Evolutionary conservation across 768 basidiomycete genomes (phyloP).

Genomic region (Tylopilus rubrobrunneus): DNA sequence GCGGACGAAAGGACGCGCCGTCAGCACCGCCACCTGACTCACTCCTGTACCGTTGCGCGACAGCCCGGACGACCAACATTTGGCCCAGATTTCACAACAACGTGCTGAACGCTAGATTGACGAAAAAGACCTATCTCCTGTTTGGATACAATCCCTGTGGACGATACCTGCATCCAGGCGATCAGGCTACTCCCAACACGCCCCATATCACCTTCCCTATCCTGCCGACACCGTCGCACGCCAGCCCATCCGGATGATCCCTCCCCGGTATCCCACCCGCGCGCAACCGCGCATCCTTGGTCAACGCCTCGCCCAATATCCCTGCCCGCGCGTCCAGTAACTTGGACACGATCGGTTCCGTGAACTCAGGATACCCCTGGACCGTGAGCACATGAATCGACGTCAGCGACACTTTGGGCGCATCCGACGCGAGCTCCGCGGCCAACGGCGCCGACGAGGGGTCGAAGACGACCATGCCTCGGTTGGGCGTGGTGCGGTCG

Average conservation of each 20-base stretch:
- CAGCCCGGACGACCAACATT: no score
- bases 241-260: slow-evolving; percentile 31
- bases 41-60: no score
- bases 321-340: slow-evolving; percentile 54
- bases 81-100: no score
- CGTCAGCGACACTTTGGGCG: slow-evolving; percentile 25
- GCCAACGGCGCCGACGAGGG: background rate
- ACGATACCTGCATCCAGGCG: no score
- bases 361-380: slow-evolving; percentile 94
- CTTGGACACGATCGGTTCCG: slow-evolving; percentile 49
- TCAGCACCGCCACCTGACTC: no score
- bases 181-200: slow-evolving; percentile 38
- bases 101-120: no score
- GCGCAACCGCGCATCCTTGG: slow-evolving; percentile 37
- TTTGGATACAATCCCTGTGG: no score
- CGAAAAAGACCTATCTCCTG: no score
- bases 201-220: slow-evolving; percentile 44
- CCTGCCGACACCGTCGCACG: slow-evolving; percentile 41
- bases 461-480: slow-evolving; percentile 65
- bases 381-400: slow-evolving; percentile 74
- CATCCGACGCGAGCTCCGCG: slow-evolving; percentile 5
- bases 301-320: slow-evolving; percentile 42
- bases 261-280: slow-evolving; percentile 24
- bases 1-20: no score
- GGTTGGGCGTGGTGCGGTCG: slow-evolving; percentile 53